Conservation (phyloP, 2,329 filamentous ascomycete genomes). For the Colletotrichum godetiae region DNA sequence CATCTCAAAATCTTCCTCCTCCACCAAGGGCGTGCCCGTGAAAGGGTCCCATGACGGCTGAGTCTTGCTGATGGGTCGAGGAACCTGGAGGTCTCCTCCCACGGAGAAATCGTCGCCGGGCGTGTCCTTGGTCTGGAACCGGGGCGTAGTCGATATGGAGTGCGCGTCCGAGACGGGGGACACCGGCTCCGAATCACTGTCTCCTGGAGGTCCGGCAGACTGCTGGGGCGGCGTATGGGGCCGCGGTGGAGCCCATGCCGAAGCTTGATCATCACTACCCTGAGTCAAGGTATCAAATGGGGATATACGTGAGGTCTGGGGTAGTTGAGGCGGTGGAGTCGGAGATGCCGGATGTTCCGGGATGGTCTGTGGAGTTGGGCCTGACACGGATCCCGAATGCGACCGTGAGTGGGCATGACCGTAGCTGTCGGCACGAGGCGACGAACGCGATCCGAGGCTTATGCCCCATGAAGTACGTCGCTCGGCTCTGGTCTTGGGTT, state of each 20-base stretch:
- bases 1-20: constrained; percentile 49
- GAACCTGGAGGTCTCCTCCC: constrained; percentile 36
- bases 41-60: constrained; percentile 49
- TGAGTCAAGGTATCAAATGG: constrained; percentile 38
- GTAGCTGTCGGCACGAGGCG: constrained; percentile 39
- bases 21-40: constrained; percentile 48
- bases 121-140: background rate
- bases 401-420: constrained; percentile 23
- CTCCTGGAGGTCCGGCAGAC: constrained; percentile 36
- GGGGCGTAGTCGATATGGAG: constrained; percentile 37
- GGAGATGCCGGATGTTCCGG: constrained; percentile 31
- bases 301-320: constrained; percentile 39
- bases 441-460: constrained; percentile 48
- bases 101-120: constrained; percentile 33
- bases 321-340: constrained; percentile 33
- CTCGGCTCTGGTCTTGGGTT: constrained; percentile 50
- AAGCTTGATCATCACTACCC: constrained; percentile 26
- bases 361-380: constrained; percentile 22
- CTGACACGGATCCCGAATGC: constrained; percentile 20
- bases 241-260: constrained; percentile 36
- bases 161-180: constrained; percentile 46
- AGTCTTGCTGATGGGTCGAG: constrained; percentile 47
- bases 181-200: constrained; percentile 43
- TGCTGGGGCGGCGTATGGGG: constrained; percentile 33
- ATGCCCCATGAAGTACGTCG: constrained; percentile 59